Evolutionary conservation across 2,329 filamentous ascomycete genomes (phyloP), one percentile per base, ranked within the genome.

Genomic region (Aaosphaeria pasadenensis): DNA sequence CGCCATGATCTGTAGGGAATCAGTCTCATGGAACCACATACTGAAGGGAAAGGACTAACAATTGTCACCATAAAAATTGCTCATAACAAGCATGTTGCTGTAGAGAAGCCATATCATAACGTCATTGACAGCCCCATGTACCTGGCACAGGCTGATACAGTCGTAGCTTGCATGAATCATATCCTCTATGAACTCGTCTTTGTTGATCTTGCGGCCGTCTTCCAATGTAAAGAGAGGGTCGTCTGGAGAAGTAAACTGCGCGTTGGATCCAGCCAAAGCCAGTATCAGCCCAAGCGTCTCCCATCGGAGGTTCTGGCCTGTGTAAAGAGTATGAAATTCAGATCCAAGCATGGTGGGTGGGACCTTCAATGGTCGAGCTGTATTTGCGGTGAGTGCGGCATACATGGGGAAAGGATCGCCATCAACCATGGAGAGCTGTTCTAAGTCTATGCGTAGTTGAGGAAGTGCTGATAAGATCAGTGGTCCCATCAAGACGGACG

Each of bases 61-160:
- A 30, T 67, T 70, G 31, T 68, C 65, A 38, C 66, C 66, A 30
- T 68, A 68, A 40, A 57, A 66, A 43, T 62, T 66, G 44, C 64
- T 65, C 9, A 58, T 57, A 5, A 67, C 53, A 32, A 66, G 51
- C 56, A 64, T 56, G 42, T 66, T 64, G 33, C 45, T 49, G 43
- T 66, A 67, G 1, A 68, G 46, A 6, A 67, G 53, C 56, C 63
- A 68, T 2, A 67, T 58, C 63, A 68, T 67, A 44, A 70, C 57
- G 41, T 70, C 66, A 36, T 68, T 70, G 4, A 69, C 64, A 17
- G 63, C 62, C 7, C 64, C 65, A 41, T 70, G 64, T 30, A 60
- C 58, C 42, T 68, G 63, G 39, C 64, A 68, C 5, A 69, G 55
- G 42, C 55, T 63, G 47, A 70, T 68, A 44, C 66, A 70, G 30